phyloP scores from a whole-genome alignment of 2,329 filamentous ascomycete genomes.

The Thelonectria discophora region DNA sequence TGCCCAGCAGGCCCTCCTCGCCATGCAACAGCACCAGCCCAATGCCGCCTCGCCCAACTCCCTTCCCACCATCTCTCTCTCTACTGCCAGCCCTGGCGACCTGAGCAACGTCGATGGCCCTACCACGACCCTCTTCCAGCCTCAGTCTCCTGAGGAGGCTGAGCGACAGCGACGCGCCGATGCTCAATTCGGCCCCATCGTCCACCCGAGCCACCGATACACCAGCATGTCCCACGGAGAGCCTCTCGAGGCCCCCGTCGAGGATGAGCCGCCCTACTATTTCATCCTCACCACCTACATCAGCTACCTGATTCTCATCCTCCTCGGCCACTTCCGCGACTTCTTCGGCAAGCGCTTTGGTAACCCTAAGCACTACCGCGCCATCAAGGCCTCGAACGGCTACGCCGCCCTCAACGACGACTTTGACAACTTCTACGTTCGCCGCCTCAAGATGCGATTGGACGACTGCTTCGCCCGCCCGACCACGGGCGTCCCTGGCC shows the following conservation, averaged over 20 bases:
- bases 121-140: slow-evolving; percentile 84
- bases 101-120: slow-evolving; percentile 74
- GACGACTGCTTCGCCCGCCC: slow-evolving; percentile 97
- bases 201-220: slow-evolving; percentile 84
- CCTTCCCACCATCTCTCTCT: slow-evolving; percentile 90
- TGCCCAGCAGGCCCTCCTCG: slow-evolving; percentile 73
- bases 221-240: slow-evolving; percentile 86
- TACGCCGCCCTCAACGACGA: slow-evolving; percentile 97
- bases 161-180: slow-evolving; percentile 79
- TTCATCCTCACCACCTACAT: slow-evolving; percentile 98
- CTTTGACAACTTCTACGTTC: slow-evolving; percentile 98
- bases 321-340: slow-evolving; percentile 93
- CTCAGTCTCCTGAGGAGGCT: slow-evolving; percentile 84
- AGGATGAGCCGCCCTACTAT: slow-evolving; percentile 97
- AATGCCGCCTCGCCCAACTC: slow-evolving; percentile 72
- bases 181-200: slow-evolving; percentile 89
- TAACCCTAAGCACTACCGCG: slow-evolving; percentile 81
- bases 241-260: slow-evolving; percentile 81
- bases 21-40: slow-evolving; percentile 66
- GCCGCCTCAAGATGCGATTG: slow-evolving; percentile 90
- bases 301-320: slow-evolving; percentile 94
- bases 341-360: slow-evolving; percentile 98
- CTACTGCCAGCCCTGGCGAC: slow-evolving; percentile 82
- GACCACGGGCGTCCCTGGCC: slow-evolving; percentile 90
- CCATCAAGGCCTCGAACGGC: slow-evolving; percentile 83